A percentile compares a stretch with the other conserved stretches of the same genome.
Evolutionary conservation across 306 rosid species (phyloP).

Genomic region (Inga oerstediana): DNA sequence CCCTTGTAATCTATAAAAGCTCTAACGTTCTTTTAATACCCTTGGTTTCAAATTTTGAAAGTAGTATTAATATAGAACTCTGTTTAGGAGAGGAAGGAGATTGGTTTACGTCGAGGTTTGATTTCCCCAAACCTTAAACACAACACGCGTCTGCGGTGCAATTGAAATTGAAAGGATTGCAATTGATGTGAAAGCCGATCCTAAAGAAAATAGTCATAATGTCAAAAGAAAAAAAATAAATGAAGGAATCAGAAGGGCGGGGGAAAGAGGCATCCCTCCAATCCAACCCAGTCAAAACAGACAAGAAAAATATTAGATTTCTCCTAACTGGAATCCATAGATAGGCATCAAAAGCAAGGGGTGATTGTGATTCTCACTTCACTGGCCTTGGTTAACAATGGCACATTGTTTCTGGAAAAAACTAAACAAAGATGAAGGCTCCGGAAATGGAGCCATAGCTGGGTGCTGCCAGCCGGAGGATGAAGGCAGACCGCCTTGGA

Average conservation of each 20-base stretch:
- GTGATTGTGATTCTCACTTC: not conserved
- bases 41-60: not conserved
- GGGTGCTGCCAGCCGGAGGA: constrained; percentile 60
- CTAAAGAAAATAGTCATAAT: not conserved
- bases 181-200: not conserved
- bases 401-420: constrained; percentile 55
- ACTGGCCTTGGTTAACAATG: constrained; percentile 41
- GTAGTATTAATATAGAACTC: not conserved
- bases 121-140: not conserved
- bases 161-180: not conserved
- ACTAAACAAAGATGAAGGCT: constrained; percentile 47
- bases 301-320: not conserved
- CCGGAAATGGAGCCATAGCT: constrained; percentile 36
- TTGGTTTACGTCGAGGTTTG: not conserved
- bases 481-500: not conserved
- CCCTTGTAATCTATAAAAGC: not conserved
- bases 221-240: not conserved
- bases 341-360: not conserved
- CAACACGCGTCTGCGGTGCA: not conserved
- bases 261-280: not conserved
- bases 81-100: not conserved
- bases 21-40: not conserved
- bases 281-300: not conserved
- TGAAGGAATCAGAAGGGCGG: not conserved
- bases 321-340: not conserved